A percentile compares a stretch with the other conserved stretches of the same genome.
phyloP scores from a whole-genome alignment of 2,329 filamentous ascomycete genomes.

The Tricladium varicosporioides region DNA sequence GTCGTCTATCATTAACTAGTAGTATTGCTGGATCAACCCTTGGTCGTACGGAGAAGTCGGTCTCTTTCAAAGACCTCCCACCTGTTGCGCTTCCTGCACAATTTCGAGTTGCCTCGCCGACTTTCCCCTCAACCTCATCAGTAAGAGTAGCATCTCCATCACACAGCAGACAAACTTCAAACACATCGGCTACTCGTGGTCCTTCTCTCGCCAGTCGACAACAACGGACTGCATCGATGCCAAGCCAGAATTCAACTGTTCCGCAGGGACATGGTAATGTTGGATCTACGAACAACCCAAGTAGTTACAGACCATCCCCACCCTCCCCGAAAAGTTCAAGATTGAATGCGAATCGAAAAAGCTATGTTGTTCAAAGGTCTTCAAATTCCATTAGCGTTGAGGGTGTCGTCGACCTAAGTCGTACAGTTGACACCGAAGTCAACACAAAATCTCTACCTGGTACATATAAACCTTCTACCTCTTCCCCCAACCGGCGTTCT shows the following conservation, averaged over 20 bases:
- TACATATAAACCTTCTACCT: slow-evolving; percentile 19
- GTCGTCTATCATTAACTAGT: neutral
- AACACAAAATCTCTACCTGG: slow-evolving; percentile 28
- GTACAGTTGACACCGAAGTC: slow-evolving; percentile 31
- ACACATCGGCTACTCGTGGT: neutral
- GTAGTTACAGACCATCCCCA: neutral
- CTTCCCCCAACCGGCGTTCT: slow-evolving; percentile 10
- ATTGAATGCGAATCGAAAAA: slow-evolving; percentile 2
- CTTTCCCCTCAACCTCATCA: neutral
- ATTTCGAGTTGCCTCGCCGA: neutral
- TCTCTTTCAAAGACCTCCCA: neutral
- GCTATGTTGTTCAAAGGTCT: slow-evolving; percentile 14
- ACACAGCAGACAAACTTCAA: neutral
- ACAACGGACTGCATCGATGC: neutral
- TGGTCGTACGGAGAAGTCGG: neutral
- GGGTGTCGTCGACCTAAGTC: slow-evolving; percentile 27
- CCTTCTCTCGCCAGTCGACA: neutral
- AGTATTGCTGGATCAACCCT: neutral
- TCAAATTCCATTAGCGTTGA: slow-evolving; percentile 22
- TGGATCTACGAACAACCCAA: neutral
- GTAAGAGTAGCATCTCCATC: neutral
- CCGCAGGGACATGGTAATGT: neutral
- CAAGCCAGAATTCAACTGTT: neutral
- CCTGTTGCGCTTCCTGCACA: neutral
- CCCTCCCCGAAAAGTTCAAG: neutral